Evolutionary conservation across 768 basidiomycete genomes (phyloP).

Genomic region (Serendipita sp.): DNA sequence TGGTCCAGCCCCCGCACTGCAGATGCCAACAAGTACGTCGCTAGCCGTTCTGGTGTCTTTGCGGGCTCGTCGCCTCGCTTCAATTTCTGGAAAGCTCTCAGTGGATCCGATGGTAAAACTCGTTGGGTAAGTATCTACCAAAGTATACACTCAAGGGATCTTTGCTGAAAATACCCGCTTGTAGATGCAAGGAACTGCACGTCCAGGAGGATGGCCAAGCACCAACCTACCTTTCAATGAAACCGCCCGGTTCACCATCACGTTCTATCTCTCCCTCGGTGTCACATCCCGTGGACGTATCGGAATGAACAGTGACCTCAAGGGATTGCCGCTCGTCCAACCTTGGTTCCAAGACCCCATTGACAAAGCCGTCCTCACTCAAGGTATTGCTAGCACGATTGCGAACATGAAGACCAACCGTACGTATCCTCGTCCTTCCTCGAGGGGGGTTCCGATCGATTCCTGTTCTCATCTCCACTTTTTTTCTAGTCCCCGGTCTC

Average conservation of each 20-base stretch:
- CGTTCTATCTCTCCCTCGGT: conserved; percentile 36
- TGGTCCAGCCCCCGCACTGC: conserved; percentile 37
- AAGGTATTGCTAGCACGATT: conserved; percentile 34
- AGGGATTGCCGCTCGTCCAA: conserved; percentile 29
- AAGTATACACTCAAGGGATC: neutral
- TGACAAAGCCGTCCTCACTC: conserved; percentile 35
- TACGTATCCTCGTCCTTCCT: neutral
- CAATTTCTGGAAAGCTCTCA: conserved; percentile 47
- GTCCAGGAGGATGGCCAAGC: conserved; percentile 37
- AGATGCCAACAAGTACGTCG: conserved; percentile 38
- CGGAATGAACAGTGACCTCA: conserved; percentile 37
- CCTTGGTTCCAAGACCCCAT: conserved; percentile 45
- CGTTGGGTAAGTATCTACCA: conserved; percentile 27
- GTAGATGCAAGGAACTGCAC: conserved; percentile 45
- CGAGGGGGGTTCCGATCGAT: too few relatives aligned
- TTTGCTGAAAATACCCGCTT: neutral
- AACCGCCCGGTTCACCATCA: conserved; percentile 44
- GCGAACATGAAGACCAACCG: conserved; percentile 22
- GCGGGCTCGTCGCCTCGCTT: conserved; percentile 33
- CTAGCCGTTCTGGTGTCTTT: conserved; percentile 36
- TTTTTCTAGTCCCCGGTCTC: conserved; percentile 20
- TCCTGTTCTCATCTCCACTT: conserved; percentile 19
- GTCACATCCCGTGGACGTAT: conserved; percentile 46
- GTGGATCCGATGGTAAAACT: conserved; percentile 28
- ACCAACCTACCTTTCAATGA: conserved; percentile 36